Conservation (phyloP, 2,329 filamentous ascomycete genomes). For the Leptographium flavum region DNA sequence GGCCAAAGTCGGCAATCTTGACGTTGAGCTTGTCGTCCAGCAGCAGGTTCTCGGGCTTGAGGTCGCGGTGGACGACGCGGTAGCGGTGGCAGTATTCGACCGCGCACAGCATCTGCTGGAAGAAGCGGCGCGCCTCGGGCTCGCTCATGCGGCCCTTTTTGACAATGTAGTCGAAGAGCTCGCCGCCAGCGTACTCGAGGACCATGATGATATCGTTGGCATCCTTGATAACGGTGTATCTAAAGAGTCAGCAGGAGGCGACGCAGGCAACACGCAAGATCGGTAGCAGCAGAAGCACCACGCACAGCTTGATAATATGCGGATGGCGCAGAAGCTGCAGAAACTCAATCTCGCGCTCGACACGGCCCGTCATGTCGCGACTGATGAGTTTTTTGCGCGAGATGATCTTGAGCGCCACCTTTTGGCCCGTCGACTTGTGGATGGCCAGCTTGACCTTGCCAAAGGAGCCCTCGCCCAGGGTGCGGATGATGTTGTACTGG, state of each 20-base stretch:
- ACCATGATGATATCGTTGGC: slow-evolving; percentile 96
- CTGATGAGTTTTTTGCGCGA: slow-evolving; percentile 91
- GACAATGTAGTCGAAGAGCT: slow-evolving; percentile 97
- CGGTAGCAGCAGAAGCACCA: slow-evolving; percentile 10
- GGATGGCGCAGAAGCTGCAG: slow-evolving; percentile 89
- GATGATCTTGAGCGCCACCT: slow-evolving; percentile 97
- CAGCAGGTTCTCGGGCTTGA: slow-evolving; percentile 93
- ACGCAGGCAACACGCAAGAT: too few relatives aligned
- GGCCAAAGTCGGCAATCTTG: slow-evolving; percentile 96
- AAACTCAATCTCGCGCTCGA: slow-evolving; percentile 97
- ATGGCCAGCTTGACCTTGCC: slow-evolving; percentile 97
- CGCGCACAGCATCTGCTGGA: slow-evolving; percentile 97
- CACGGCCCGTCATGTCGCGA: slow-evolving; percentile 91
- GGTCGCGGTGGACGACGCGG: slow-evolving; percentile 94
- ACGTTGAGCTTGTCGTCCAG: slow-evolving; percentile 93
- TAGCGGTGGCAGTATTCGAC: slow-evolving; percentile 98
- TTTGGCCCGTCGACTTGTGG: slow-evolving; percentile 81
- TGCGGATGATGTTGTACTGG: slow-evolving; percentile 82
- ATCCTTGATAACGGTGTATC: slow-evolving; percentile 94
- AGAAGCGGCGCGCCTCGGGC: slow-evolving; percentile 87
- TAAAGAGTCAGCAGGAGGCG: slow-evolving; percentile 23
- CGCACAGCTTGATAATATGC: slow-evolving; percentile 95
- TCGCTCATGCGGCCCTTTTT: slow-evolving; percentile 86
- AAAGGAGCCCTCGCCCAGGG: slow-evolving; percentile 91
- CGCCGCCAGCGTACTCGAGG: slow-evolving; percentile 88